Base-by-base conservation (phyloP, 1,139 yeast species). In the Diutina scorzettiae region DNA sequence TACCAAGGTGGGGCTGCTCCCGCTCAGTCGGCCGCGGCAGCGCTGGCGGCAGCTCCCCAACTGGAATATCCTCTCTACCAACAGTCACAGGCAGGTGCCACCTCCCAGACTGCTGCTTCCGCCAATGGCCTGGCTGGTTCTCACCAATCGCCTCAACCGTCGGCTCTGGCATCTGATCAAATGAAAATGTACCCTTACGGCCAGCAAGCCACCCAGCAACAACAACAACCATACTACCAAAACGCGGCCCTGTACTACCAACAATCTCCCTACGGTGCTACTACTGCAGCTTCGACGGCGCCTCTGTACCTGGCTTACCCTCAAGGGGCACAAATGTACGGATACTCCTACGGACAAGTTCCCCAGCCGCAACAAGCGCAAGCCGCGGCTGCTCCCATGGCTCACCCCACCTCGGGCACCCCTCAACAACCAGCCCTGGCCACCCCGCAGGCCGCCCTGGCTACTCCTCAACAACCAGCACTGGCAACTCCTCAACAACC, bases 1-100 rank as follows among this genome's bases (percentile, higher is more conserved):
- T 36, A 23, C 29, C 29, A 14, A n/a, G 40, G 40, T 28, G 24
- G 37, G 44, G 16, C 37, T 24, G 7, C 39, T 31, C n/a, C 37
- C 20, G 9, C 47, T 42, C 37, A 36, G 2, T 46, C 51, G 14
- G 45, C 48, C 11, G 48, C 41, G 31, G 28, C 40, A 11, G 21
- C 52, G 12, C 48, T 46, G 2, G 48, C 53, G 8, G 42, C 48
- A 18, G 42, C 47, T 24, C 43, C 51, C n/a, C 30, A 27, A 27
- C 5, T 14, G 30, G 30, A 27, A 5, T 27, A 27, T 14, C 30
- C 30, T 12, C 11, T 27, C 14, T 27, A 27, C 14, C 30, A 27
- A 27, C 30, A 5, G 5, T n/a, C n/a, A n/a, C n/a, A n/a, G n/a
- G 44, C 44, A 14, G 43, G 47, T 14, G 46, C 53, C 23, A 43